Evolutionary conservation across 78 protist genomes (phyloP).

Genomic region (Dictyostelium capitatum): DNA sequence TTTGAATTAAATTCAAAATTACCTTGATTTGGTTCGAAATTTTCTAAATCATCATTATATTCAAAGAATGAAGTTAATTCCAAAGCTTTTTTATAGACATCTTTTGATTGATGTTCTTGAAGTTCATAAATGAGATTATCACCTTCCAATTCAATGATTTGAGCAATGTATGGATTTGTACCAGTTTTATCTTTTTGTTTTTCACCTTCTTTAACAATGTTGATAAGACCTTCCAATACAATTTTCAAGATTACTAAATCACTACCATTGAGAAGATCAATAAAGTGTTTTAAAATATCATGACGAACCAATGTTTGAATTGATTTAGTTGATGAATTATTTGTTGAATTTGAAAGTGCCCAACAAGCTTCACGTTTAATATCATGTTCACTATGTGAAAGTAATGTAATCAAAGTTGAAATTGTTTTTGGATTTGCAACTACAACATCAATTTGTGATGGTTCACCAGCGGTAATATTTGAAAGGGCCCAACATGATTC

Average conservation of each 20-base stretch:
- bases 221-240: slow-evolving; percentile 84
- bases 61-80: slow-evolving; percentile 31
- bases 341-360: slow-evolving; percentile 98
- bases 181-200: slow-evolving; percentile 32
- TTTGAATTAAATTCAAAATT: slow-evolving; percentile 13
- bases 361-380: slow-evolving; percentile 97
- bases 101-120: neutral
- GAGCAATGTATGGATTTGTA: slow-evolving; percentile 68
- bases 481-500: slow-evolving; percentile 98
- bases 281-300: slow-evolving; percentile 79
- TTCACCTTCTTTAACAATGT: slow-evolving; percentile 58
- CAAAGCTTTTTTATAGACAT: slow-evolving; percentile 22
- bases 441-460: slow-evolving; percentile 79
- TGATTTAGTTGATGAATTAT: neutral
- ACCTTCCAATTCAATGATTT: slow-evolving; percentile 33
- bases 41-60: slow-evolving; percentile 42
- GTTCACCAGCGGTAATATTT: slow-evolving; percentile 98
- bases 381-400: slow-evolving; percentile 84
- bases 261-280: slow-evolving; percentile 7
- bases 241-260: slow-evolving; percentile 92
- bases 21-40: slow-evolving; percentile 52
- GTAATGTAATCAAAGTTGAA: slow-evolving; percentile 81
- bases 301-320: slow-evolving; percentile 77
- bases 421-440: slow-evolving; percentile 38
- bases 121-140: slow-evolving; percentile 19